These are phyloP conservation scores for Fallopia convolvulus DNA, from an alignment of 148 eudicot genomes.

Conservation along the genomic window DNA sequence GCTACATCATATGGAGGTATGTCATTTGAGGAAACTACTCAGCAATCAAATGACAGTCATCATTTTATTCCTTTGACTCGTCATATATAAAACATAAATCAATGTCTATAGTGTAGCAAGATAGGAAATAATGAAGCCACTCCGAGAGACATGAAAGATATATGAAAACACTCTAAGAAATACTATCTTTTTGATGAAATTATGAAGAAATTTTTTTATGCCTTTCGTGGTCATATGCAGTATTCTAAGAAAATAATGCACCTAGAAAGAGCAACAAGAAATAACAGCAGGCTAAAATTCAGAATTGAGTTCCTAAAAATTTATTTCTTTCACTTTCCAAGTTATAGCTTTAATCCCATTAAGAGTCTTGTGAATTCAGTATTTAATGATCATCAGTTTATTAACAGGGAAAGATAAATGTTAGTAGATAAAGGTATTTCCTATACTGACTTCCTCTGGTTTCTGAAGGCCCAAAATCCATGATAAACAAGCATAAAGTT, in stretches of 20 bases:
- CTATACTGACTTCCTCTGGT: not conserved
- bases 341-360: not conserved
- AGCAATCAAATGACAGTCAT: conserved; percentile 15
- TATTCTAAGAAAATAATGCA: not conserved
- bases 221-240: not conserved
- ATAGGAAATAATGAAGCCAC: conserved; percentile 5
- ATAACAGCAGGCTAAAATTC: not conserved
- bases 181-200: not conserved
- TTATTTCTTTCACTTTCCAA: not conserved
- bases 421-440: not conserved
- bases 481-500: not conserved
- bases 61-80: conserved; percentile 19
- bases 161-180: too few relatives aligned
- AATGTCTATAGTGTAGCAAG: not conserved
- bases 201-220: not conserved
- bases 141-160: not conserved
- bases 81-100: not conserved
- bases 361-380: not conserved
- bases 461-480: not conserved
- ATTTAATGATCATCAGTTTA: not conserved
- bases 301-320: not conserved
- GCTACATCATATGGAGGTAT: too few relatives aligned
- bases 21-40: too few relatives aligned
- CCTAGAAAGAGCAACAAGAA: not conserved
- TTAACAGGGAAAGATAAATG: not conserved